These are phyloP conservation scores for Aspergillus thermomutatus DNA, from an alignment of 2,329 filamentous ascomycete species.

Conservation along the genomic window DNA sequence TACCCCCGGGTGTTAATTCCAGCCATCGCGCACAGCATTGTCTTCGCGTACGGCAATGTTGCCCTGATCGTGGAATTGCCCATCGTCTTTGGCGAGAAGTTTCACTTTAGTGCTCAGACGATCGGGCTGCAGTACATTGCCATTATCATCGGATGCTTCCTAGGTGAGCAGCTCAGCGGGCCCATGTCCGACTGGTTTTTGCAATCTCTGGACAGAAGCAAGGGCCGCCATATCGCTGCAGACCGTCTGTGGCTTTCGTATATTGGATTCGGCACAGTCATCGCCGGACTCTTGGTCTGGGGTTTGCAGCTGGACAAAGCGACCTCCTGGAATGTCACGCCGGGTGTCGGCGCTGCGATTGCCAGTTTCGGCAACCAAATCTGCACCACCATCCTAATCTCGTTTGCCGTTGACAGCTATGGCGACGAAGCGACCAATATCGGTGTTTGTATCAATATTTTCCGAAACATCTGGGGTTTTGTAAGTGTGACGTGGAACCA, in stretches of 20 bases:
- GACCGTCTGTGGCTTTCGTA: slow-evolving; percentile 60
- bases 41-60: slow-evolving; percentile 54
- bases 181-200: slow-evolving; percentile 49
- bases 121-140: slow-evolving; percentile 57
- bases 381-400: slow-evolving; percentile 58
- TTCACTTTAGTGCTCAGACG: slow-evolving; percentile 55
- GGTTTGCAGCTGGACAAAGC: slow-evolving; percentile 50
- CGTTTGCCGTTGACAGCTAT: slow-evolving; percentile 59
- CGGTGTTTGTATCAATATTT: slow-evolving; percentile 58
- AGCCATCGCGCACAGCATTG: slow-evolving; percentile 51
- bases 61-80: slow-evolving; percentile 57
- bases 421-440: slow-evolving; percentile 51
- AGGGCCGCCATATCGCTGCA: slow-evolving; percentile 36
- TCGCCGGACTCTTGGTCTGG: slow-evolving; percentile 55
- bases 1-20: slow-evolving; percentile 49
- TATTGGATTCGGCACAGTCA: slow-evolving; percentile 48
- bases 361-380: slow-evolving; percentile 57
- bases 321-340: slow-evolving; percentile 54
- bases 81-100: slow-evolving; percentile 54
- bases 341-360: slow-evolving; percentile 53
- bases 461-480: slow-evolving; percentile 55
- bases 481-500: too few species aligned
- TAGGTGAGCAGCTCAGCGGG: slow-evolving; percentile 59
- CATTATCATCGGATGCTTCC: slow-evolving; percentile 54
- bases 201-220: slow-evolving; percentile 39